phyloP scores from a whole-genome alignment of 805 yeast genomes.

The Candida ascalaphidarum region DNA sequence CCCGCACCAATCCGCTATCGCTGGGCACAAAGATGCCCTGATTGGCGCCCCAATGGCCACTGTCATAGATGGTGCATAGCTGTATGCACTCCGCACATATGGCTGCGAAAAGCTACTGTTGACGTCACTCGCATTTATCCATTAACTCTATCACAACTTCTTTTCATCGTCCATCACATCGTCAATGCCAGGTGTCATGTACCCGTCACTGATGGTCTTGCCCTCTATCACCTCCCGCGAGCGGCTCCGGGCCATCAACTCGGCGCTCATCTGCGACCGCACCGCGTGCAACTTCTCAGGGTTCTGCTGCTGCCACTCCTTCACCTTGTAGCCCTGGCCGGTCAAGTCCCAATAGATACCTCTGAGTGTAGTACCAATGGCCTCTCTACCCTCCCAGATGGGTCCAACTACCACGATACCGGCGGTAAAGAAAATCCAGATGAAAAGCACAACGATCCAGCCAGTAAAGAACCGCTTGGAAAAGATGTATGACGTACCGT shows the following conservation, averaged over 20 bases:
- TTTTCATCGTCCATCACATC: constrained; percentile 7
- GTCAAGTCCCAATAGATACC: constrained; percentile 82
- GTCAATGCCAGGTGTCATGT: constrained; percentile 5
- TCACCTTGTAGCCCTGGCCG: constrained; percentile 67
- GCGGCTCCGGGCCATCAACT: too few species aligned
- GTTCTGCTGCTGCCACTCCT: constrained; percentile 65
- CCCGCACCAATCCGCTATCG: too few species aligned
- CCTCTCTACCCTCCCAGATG: constrained; percentile 63
- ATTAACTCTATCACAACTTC: background rate
- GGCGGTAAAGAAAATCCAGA: constrained; percentile 70
- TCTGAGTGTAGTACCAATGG: constrained; percentile 53
- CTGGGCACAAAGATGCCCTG: too few species aligned
- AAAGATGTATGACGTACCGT: constrained; percentile 70
- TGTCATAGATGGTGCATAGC: too few species aligned
- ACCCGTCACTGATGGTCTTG: constrained; percentile 4
- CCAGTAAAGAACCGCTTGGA: constrained; percentile 76
- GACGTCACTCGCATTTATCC: too few species aligned
- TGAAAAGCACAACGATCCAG: constrained; percentile 75
- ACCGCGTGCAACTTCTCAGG: constrained; percentile 74
- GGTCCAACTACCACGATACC: constrained; percentile 63
- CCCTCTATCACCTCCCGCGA: constrained; percentile 5
- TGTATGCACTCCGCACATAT: too few species aligned
- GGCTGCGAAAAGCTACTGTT: too few species aligned
- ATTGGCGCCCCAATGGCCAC: too few species aligned
- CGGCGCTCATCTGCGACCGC: constrained; percentile 47